Base-by-base conservation (phyloP, 305 asterid species). In the Fraxinus dipetala region DNA sequence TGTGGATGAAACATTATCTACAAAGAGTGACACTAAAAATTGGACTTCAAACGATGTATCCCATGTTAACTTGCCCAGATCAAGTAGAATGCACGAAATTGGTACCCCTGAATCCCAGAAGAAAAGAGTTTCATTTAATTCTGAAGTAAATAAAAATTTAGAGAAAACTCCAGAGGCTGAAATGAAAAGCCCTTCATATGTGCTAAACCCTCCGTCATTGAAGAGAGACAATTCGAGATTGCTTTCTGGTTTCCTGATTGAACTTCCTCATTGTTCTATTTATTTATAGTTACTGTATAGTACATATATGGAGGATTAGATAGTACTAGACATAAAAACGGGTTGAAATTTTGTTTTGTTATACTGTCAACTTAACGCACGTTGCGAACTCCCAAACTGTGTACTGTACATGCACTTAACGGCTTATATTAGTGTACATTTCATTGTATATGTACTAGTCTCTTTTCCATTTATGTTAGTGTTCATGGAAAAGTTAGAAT, bases 151-250 rank as follows among this genome's bases (percentile, higher is more conserved):
- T 78, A 90, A 89, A 54, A 82, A 76, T 38, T 40, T 88, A 24
- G 90, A 87, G 73, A 87, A 83, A 84, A 87, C 92, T 38, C 98
- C 97, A 32, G 95, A 91, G 84, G 85, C 91, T 78, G 87, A 88
- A 79, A 82, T 18, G 31, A 72, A 48, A 67, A 94, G 99, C 91
- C 99, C 99, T 83, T 90, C 91, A 30, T 96, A 98, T 70, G 98
- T 96, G 81, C 90, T 93, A 77, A 92, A 89, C 74, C 95, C 95
- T 70, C 98, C 97, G 83, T 94, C 99, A 2, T 67, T 87, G 86
- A 93, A 89, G 83, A 92, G 97, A 86, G 88, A 93, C 99, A 74
- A 94, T 95, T 84, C 80, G 90, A 72, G 98, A 95, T 83, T 94
- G 93, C 78, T 94, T 95, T 87, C 79, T 88, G 75, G 85, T 84